phyloP scores from a whole-genome alignment of 2,329 filamentous ascomycete genomes.

The Cytospora leucostoma region DNA sequence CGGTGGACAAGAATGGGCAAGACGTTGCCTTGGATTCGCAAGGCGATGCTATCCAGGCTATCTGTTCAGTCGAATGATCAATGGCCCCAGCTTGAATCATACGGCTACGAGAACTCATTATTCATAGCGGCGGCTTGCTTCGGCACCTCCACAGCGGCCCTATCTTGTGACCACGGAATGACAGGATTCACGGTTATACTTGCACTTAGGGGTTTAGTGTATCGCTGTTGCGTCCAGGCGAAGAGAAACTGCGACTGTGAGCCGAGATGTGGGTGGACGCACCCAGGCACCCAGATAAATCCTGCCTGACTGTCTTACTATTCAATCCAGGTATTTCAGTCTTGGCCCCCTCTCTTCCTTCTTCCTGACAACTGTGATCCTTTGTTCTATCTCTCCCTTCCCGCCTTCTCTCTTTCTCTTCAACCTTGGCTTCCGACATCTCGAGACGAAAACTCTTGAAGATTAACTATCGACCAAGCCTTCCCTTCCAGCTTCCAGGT shows the following conservation, averaged over 20 bases:
- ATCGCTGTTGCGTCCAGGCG: neutral
- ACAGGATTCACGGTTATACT: slow-evolving; percentile 44
- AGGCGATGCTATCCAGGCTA: neutral
- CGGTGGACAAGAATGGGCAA: neutral
- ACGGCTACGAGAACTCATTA: slow-evolving; percentile 20
- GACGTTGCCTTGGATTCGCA: too few species aligned
- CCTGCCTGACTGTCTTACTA: neutral
- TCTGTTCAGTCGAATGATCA: slow-evolving; percentile 8
- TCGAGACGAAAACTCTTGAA: neutral
- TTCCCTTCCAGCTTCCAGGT: slow-evolving; percentile 22
- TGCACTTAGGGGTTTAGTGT: slow-evolving; percentile 61
- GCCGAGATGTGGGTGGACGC: neutral
- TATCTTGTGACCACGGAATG: slow-evolving; percentile 25
- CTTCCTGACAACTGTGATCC: neutral
- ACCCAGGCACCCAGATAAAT: neutral
- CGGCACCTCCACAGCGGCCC: slow-evolving; percentile 15
- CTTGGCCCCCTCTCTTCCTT: slow-evolving; percentile 6
- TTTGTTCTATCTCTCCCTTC: neutral
- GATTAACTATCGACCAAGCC: slow-evolving; percentile 25
- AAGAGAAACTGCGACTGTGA: neutral
- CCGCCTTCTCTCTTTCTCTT: neutral
- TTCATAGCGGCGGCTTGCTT: slow-evolving; percentile 27
- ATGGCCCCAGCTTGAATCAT: slow-evolving; percentile 16
- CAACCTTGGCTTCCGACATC: neutral
- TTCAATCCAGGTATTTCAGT: slow-evolving; percentile 14